Evolutionary conservation across 228 moss, liverwort and hornwort species (phyloP).

Genomic region (Sphagnum fallax): DNA sequence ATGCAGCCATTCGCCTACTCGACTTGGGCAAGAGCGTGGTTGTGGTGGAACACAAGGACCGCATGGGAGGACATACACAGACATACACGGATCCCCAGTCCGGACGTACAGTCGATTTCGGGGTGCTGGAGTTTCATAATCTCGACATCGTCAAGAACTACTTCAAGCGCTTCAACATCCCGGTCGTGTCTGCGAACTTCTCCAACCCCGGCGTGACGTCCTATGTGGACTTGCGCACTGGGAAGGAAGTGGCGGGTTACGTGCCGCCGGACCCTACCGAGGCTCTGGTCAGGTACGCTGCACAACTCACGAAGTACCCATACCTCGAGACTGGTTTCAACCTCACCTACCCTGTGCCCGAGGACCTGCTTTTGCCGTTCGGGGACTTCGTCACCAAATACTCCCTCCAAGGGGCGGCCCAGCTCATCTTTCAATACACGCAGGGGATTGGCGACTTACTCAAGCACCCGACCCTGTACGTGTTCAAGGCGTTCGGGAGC

Average conservation of each 20-base stretch:
- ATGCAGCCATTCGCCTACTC: constrained; percentile 1
- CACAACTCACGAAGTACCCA: constrained; percentile 7
- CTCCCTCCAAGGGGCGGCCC: neutral
- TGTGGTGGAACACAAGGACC: constrained; percentile 7
- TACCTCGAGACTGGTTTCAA: constrained; percentile 1
- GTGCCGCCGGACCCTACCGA: neutral
- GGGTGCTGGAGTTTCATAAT: neutral
- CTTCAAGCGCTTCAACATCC: constrained; percentile 4
- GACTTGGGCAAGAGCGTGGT: constrained; percentile 11
- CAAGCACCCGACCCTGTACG: neutral
- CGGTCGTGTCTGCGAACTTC: neutral
- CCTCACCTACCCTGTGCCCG: constrained; percentile 1
- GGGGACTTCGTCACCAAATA: constrained; percentile 11
- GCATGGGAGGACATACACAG: constrained; percentile 6
- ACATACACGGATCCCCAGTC: constrained; percentile 14
- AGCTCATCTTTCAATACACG: neutral
- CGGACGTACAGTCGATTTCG: neutral
- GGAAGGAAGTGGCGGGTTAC: neutral
- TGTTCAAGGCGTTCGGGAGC: neutral
- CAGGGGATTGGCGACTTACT: neutral
- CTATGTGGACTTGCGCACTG: constrained; percentile 6
- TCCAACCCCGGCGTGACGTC: too few relatives aligned
- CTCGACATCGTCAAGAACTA: constrained; percentile 4
- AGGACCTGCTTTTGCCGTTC: constrained; percentile 10
- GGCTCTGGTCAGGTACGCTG: neutral